These are phyloP conservation scores for Aspergillus sp. DNA, from an alignment of 2,329 filamentous ascomycete genomes.

Conservation along the genomic window DNA sequence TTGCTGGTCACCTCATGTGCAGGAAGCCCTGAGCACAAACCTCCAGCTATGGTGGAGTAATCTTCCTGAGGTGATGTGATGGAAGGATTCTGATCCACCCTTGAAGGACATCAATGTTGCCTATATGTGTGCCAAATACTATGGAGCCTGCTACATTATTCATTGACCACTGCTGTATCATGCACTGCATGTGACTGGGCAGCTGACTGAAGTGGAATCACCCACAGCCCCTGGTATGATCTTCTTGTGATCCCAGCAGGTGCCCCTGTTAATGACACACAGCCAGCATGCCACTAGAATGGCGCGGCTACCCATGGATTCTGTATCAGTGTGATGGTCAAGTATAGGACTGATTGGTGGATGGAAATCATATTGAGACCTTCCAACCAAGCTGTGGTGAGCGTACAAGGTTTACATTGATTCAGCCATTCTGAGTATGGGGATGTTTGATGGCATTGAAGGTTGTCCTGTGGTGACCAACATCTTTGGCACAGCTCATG, in stretches of 20 bases:
- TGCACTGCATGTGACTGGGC: constrained; percentile 45
- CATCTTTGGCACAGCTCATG: constrained; percentile 88
- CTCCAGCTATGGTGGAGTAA: constrained; percentile 46
- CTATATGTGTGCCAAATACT: constrained; percentile 85
- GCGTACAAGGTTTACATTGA: constrained; percentile 57
- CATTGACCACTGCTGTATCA: constrained; percentile 67
- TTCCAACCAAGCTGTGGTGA: constrained; percentile 40
- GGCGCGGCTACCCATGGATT: constrained; percentile 24
- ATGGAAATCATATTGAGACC: constrained; percentile 14
- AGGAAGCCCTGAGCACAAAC: constrained; percentile 38
- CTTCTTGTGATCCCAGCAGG: constrained; percentile 25
- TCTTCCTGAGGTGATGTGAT: constrained; percentile 48
- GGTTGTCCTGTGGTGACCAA: constrained; percentile 82
- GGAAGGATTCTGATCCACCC: constrained; percentile 61
- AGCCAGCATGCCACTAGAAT: constrained; percentile 22
- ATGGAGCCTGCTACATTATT: constrained; percentile 83
- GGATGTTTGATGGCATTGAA: constrained; percentile 61
- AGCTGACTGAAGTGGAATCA: constrained; percentile 22
- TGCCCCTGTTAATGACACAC: constrained; percentile 29
- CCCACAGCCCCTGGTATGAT: constrained; percentile 21
- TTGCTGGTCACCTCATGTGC: constrained; percentile 31
- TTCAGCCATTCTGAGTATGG: constrained; percentile 75
- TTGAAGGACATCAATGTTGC: constrained; percentile 70
- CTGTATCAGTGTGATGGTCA: constrained; percentile 15
- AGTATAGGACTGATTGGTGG: neutral